These are phyloP conservation scores for Pharus latifolius DNA, from an alignment of 176 grass and related monocot species.

Conservation along the genomic window DNA sequence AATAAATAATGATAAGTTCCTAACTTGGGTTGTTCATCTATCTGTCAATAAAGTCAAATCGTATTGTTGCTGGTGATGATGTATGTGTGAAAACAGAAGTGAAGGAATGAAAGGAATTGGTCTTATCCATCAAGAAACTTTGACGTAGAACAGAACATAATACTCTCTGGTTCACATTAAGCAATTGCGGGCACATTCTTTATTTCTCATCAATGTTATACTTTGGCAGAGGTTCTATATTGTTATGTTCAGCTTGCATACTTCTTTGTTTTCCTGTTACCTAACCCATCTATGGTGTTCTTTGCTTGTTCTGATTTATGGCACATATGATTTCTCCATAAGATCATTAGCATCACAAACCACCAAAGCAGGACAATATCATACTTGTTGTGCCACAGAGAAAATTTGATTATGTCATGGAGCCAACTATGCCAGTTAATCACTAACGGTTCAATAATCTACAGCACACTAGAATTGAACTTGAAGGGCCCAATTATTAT, in stretches of 20 bases:
- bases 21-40: not conserved
- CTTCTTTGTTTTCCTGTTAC: not conserved
- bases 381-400: too few species aligned
- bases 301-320: not conserved
- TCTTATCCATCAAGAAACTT: not conserved
- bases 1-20: not conserved
- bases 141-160: not conserved
- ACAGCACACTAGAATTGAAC: not conserved
- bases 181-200: not conserved
- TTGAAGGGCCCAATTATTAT: not conserved
- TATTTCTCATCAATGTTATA: not conserved
- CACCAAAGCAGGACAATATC: too few species aligned
- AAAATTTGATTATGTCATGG: not conserved
- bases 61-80: conserved; percentile 1
- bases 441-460: not conserved
- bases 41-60: not conserved
- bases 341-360: too few species aligned
- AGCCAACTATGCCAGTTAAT: not conserved
- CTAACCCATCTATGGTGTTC: not conserved
- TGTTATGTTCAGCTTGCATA: not conserved
- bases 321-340: not conserved
- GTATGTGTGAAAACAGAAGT: not conserved
- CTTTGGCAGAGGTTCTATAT: not conserved
- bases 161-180: not conserved
- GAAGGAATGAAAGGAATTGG: not conserved